Base-by-base conservation (phyloP, 176 grass and related monocot species). In the Coix lacrymajobi region DNA sequence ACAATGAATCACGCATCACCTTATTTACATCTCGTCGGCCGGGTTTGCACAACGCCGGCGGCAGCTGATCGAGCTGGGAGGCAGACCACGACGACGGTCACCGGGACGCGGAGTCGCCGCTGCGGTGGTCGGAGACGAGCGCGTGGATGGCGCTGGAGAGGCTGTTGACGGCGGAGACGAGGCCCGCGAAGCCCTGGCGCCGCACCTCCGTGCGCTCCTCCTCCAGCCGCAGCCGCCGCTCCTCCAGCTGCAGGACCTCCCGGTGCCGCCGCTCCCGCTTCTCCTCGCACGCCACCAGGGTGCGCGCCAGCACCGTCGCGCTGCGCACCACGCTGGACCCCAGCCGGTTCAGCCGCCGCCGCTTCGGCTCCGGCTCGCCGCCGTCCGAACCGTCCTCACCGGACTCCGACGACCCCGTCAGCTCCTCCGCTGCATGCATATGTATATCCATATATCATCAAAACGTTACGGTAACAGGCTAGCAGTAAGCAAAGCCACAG, bases 261-360 rank as follows among this genome's bases (percentile, higher is more conserved):
- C 91, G 89, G 87, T 99, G 97, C 46, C 91, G 91, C 43, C 81
- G 91, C 87, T 99, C 93, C 51, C 93, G 85, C 87, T 94, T 89
- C 73, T 99, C 93, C 85, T 99, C 97, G 86, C 97, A 99, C n/a
- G 97, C 74, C 31, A 89, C 89, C 83, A 99, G 61, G 0, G 97
- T 99, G 17, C 89, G 85, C 48, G 97, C 87, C 24, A 99, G 85
- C 85, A 99, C 91, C 29, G 91, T 96, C 77, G 97, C 97, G 69
- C 97, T 94, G 19, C 93, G 91, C 72, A 96, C 91, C 34, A 99
- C 87, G 85, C 93, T 99, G 29, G 97, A 94, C 0, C 97, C 91
- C 30, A 99, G 83, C 17, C 91, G 77, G 80, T 81, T 90, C 39
- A 88, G 80, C 1, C 92, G 81, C 34, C 87, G 91, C 7, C 97